Base-by-base conservation (phyloP, 331 rosid genomes). In the Spiraea crenata region DNA sequence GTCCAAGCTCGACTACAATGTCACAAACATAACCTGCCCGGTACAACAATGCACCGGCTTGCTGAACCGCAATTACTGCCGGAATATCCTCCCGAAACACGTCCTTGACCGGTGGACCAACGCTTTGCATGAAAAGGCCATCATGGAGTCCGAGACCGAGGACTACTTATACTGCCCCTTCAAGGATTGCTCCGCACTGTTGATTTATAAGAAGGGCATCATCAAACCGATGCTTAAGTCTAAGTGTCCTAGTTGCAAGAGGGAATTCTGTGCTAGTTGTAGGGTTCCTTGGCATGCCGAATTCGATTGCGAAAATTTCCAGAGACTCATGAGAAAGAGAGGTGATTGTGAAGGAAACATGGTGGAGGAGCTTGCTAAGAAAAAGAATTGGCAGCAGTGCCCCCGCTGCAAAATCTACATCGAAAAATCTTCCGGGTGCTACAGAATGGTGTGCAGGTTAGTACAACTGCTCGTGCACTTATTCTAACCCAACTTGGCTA, bases 341-440 rank as follows among this genome's bases (percentile, higher is more conserved):
- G 71, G 59, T 15, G 71, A 8, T 31, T 56, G 42, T 41, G 20
- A 47, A 41, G 74, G 42, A 37, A 8, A 56, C 58, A 44, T 34
- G 59, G 14, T 63, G 19, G 34, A 46, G 55, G 45, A 47, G 57
- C 72, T 80, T 4, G 81, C 84, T n/a, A 49, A 34, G n/a, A 14
- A 13, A 1, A 44, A 35, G 38, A 55, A 72, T 41, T 81, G 84
- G 84, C 49, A 40, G 65, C 39, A 69, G 70, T 81, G 81, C 39
- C 84, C 84, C 1, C 0, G 64, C 31, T 81, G 84, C 75, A 76
- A 44, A 10, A 39, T 54, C 70, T 81, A 54, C 25, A 77, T 81
- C 6, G 76, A 81, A 55, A 81, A 69, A 68, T 37, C 3, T 48
- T 9, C 1, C 2, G 81, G 84, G 11, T 80, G 84, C 67, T n/a